phyloP scores from a whole-genome alignment of 2,329 filamentous ascomycete genomes.

The Zalaria obscura region DNA sequence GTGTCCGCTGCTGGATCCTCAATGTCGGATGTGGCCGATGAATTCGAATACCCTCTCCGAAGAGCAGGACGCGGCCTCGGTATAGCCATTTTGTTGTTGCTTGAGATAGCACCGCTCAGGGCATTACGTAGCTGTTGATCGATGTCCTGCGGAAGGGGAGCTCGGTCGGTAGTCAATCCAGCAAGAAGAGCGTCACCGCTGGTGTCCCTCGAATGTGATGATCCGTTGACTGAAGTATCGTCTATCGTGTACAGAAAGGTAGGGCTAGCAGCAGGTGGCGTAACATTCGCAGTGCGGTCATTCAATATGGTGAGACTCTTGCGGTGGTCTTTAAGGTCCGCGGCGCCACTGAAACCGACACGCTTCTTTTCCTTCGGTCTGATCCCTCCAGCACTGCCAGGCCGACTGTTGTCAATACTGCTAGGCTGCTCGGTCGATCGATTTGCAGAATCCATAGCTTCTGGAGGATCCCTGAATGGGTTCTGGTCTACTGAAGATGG shows the following conservation, averaged over 20 bases:
- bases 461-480: slow-evolving; percentile 2
- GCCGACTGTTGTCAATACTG: slow-evolving; percentile 4
- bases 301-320: neutral
- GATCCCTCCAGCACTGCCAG: slow-evolving; percentile 4
- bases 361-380: slow-evolving; percentile 9
- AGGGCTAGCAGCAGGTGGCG: neutral
- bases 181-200: slow-evolving; percentile 1
- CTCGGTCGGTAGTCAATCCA: neutral
- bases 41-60: slow-evolving; percentile 5
- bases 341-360: slow-evolving; percentile 6
- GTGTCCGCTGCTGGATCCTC: slow-evolving; percentile 3
- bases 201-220: slow-evolving; percentile 2
- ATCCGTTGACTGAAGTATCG: neutral
- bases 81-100: neutral
- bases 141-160: slow-evolving; percentile 1
- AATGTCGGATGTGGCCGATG: slow-evolving; percentile 2
- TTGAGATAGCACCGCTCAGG: slow-evolving; percentile 1
- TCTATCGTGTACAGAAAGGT: neutral
- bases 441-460: neutral
- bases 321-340: slow-evolving; percentile 4
- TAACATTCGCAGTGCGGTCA: neutral
- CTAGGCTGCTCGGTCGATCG: slow-evolving; percentile 4
- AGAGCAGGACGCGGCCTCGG: slow-evolving; percentile 5
- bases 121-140: slow-evolving; percentile 5
- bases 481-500: slow-evolving; percentile 1